Base-by-base conservation (phyloP, 2,329 filamentous ascomycete species). In the Colletotrichum coccodes region DNA sequence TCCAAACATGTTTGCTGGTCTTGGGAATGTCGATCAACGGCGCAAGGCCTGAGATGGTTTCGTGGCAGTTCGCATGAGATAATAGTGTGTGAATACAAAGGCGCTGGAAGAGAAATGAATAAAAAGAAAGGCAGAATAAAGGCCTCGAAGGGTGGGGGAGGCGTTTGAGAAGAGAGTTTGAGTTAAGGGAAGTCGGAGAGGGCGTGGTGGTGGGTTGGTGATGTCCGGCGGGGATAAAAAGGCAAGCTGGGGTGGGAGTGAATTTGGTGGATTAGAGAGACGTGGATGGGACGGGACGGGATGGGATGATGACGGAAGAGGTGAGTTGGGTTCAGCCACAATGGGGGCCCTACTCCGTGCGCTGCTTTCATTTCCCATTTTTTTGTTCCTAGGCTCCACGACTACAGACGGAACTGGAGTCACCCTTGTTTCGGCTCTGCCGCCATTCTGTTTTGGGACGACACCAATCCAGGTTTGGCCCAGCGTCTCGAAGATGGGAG, bases 1-100 rank as follows among this genome's bases (percentile, higher is more conserved):
- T 72, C 79, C 83, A 77, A 88, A 88, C 86, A 86, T 86, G 72
- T 70, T 72, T 86, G 72, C 70, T 71, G 30, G 42, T 61, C 34
- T 61, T 49, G 58, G 30, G 14, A 47, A 64, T 49, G 59, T 59
- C 57, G 38, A 68, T 70, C 62, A 70, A 64, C 50, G 68, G 65
- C 64, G 64, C 68, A 73, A 68, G 60, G 75, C 73, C 74, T 71
- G 53, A 59, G 68, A n/a, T 50, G 56, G 52, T 68, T 70, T 73
- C 73, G 75, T 76, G 9, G 73, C 64, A 57, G 62, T 64, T 62
- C 52, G 67, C 67, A 70, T 67, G 40, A 40, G 36, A 50, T 52
- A 56, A 28, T 21, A n/a, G 8, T 47, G 12, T 26, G 50, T 16
- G 21, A 42, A 34, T 47, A 44, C 28, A 49, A 16, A 54, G 46